A percentile compares a stretch with the other conserved stretches of the same genome.
Conservation (phyloP, 192 early-diverging fungal species). For the Coemansia aciculifera region DNA sequence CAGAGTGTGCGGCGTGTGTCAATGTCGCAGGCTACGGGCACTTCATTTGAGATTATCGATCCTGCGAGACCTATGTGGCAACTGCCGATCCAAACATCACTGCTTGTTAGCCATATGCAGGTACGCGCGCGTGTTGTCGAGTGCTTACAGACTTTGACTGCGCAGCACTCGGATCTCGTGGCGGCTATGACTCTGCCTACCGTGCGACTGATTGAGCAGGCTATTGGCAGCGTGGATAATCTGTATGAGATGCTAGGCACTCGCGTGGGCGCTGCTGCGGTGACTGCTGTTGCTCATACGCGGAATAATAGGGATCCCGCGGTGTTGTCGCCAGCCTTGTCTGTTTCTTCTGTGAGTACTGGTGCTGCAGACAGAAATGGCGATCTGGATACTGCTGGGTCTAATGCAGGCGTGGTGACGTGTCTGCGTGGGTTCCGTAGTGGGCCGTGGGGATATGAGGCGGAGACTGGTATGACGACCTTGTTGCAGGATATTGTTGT, state of each 20-base stretch:
- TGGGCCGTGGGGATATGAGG: conserved; percentile 50
- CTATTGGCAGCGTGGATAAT: conserved; percentile 23
- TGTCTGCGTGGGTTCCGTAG: conserved; percentile 25
- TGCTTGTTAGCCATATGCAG: conserved; percentile 24
- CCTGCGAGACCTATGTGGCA: conserved; percentile 8
- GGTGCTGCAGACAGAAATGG: not conserved
- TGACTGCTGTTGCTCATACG: not conserved
- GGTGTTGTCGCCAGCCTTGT: not conserved
- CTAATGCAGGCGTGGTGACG: not conserved
- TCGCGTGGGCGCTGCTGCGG: conserved; percentile 8
- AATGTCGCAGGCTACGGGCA: not conserved
- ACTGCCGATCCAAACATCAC: conserved; percentile 17
- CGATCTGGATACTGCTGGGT: not conserved
- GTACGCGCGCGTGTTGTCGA: conserved; percentile 33
- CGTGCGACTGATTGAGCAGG: conserved; percentile 32
- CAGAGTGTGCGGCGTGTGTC: not conserved
- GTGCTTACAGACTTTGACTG: conserved; percentile 18
- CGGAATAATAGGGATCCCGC: not conserved
- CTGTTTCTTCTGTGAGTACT: not conserved
- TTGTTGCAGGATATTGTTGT: conserved; percentile 22
- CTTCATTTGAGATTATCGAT: not conserved
- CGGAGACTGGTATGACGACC: conserved; percentile 39
- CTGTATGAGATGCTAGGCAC: conserved; percentile 22
- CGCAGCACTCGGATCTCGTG: not conserved
- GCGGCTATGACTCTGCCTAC: conserved; percentile 16